These are phyloP conservation scores for Xylariaceae sp. DNA, from an alignment of 2,329 filamentous ascomycete genomes.

Conservation along the genomic window DNA sequence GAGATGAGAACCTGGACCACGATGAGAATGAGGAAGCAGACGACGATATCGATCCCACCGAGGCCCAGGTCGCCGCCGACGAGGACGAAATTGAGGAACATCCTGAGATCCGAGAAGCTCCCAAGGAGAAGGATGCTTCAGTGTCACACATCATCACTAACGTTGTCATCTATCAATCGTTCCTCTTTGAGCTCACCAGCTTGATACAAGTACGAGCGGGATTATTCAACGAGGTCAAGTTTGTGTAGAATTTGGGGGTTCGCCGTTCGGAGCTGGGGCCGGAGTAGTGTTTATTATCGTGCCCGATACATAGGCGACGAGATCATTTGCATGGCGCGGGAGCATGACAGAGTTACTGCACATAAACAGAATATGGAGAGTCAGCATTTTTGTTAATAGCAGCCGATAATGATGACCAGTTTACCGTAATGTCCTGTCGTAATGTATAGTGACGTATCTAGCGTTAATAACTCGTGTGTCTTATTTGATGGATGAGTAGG, in stretches of 20 bases:
- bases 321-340: conserved; percentile 2
- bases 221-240: conserved; percentile 72
- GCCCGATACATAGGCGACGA: conserved; percentile 6
- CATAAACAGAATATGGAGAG: not conserved
- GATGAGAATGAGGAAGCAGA: conserved; percentile 28
- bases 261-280: not conserved
- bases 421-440: not conserved
- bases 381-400: not conserved
- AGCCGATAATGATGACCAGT: not conserved
- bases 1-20: conserved; percentile 25
- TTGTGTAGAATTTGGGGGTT: conserved; percentile 36
- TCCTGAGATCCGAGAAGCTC: conserved; percentile 26
- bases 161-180: conserved; percentile 73
- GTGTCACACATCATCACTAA: conserved; percentile 78
- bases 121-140: conserved; percentile 49
- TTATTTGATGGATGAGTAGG: too few relatives aligned
- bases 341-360: not conserved
- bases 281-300: conserved; percentile 1
- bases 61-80: conserved; percentile 27
- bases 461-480: too few relatives aligned
- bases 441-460: too few relatives aligned
- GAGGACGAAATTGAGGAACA: conserved; percentile 28
- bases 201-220: conserved; percentile 70
- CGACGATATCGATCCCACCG: conserved; percentile 26
- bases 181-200: conserved; percentile 71